Base-by-base conservation (phyloP, 768 basidiomycete genomes). In the Boletus subparvulus region DNA sequence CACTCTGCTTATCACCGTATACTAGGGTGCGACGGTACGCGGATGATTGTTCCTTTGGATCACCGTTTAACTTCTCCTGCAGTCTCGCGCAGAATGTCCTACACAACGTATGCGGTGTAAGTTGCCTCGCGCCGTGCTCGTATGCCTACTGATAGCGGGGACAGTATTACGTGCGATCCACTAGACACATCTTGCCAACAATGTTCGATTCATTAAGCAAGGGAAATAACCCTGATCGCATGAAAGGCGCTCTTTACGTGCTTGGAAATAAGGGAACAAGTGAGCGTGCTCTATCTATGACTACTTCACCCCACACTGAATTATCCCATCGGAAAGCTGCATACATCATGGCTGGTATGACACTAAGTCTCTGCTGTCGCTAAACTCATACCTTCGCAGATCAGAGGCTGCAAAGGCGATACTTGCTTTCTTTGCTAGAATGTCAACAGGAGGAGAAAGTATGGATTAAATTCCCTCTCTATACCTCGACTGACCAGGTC, bases 201-300 rank as follows among this genome's bases (percentile, higher is more conserved):
- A 71, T 89, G 45, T 84, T 86, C 63, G 76, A 79, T 56, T 83
- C 87, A 6, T 72, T 92, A 47, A 72, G 73, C 53, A 87, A 84
- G 65, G 93, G 90, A 7, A 86, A 82, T 55, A 92, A 95, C 66
- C 89, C 93, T 11, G 94, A 98, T 71, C 81, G 88, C 26, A 95
- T 97, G 86, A 98, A 98, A 74, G 96, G 96, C 9, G 93, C 92
- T 17, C 76, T 96, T 40, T 94, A 94, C 68, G 78, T 90, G 19
- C 72, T 92, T 11, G 84, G 84, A 75, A 85, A 87, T 63, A 89
- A 88, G 70, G 85, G 82, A 32, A 85, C 79, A 52, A 80, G 88
- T 88, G 59, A 43, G 82, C 62, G 61, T 13, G 50, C 5, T 26
- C 49, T 47, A 36, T 52, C 4, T 56, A 19, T 45, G 17, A 19